Conservation (phyloP, 2,329 filamentous ascomycete genomes). For the Xylaria sp. region DNA sequence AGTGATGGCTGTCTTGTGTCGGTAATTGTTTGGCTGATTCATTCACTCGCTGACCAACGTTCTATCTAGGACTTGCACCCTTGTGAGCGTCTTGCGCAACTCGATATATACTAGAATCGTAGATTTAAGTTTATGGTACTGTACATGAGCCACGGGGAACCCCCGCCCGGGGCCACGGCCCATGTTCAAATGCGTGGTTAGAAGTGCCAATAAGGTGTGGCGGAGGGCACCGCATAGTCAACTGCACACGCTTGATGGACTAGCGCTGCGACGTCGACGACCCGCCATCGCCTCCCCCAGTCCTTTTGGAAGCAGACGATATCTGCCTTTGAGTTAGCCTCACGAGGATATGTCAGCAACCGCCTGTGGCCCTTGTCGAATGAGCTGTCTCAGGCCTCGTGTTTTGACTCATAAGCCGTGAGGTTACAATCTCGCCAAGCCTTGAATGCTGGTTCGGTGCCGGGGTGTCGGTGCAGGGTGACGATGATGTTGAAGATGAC, state of each 20-base stretch:
- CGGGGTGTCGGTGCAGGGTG: constrained; percentile 4
- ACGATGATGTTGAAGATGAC: constrained; percentile 20
- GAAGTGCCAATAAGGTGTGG: constrained; percentile 13
- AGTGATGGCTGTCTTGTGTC: not conserved
- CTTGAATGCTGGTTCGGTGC: not conserved
- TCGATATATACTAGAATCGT: not conserved
- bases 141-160: no score
- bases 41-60: constrained; percentile 4
- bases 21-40: not conserved
- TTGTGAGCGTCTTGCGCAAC: not conserved
- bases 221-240: not conserved
- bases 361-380: not conserved
- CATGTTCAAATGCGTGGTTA: not conserved
- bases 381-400: not conserved
- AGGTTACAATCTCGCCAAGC: constrained; percentile 12
- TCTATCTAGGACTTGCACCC: not conserved
- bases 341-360: not conserved
- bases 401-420: constrained; percentile 6
- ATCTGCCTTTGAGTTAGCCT: not conserved
- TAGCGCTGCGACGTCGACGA: not conserved
- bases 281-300: not conserved
- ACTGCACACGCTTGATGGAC: not conserved
- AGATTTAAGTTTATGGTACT: not conserved
- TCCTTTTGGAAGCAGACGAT: not conserved
- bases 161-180: not conserved